Percentiles rank a stretch among this genome's conserved stretches.
phyloP scores from a whole-genome alignment of 805 yeast species.

The Yarrowia phangngaensis region DNA sequence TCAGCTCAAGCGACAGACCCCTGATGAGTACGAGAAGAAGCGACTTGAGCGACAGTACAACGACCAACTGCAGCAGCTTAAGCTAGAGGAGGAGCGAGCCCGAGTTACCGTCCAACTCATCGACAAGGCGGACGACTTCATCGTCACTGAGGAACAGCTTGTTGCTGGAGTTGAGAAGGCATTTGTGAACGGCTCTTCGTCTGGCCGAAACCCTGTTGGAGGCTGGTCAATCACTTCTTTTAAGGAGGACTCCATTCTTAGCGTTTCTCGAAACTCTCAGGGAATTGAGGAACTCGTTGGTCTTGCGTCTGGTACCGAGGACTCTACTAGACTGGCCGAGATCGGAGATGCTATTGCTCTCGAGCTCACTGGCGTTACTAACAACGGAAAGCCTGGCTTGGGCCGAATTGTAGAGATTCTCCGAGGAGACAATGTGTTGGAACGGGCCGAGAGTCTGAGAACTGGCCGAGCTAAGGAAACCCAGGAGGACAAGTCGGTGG shows the following conservation, averaged over 20 bases:
- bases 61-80: slow-evolving; percentile 54
- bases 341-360: slow-evolving; percentile 20
- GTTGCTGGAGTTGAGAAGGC: slow-evolving; percentile 56
- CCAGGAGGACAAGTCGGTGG: slow-evolving; percentile 1
- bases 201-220: slow-evolving; percentile 9
- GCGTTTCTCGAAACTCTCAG: slow-evolving; percentile 14
- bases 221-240: slow-evolving; percentile 24
- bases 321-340: slow-evolving; percentile 27
- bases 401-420: slow-evolving; percentile 36
- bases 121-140: slow-evolving; percentile 63
- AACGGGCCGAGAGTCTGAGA: slow-evolving; percentile 15
- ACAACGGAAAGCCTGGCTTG: slow-evolving; percentile 35
- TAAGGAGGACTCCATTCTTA: slow-evolving; percentile 22
- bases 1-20: slow-evolving; percentile 66
- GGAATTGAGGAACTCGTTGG: slow-evolving; percentile 14
- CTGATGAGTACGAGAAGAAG: slow-evolving; percentile 59
- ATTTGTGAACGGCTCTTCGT: slow-evolving; percentile 38
- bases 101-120: slow-evolving; percentile 62
- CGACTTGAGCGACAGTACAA: slow-evolving; percentile 62
- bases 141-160: slow-evolving; percentile 67
- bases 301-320: slow-evolving; percentile 1
- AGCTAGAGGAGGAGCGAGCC: slow-evolving; percentile 52
- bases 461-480: background rate
- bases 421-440: slow-evolving; percentile 16
- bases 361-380: slow-evolving; percentile 33